phyloP scores from a whole-genome alignment of 106 monocot genomes.

The Phalaenopsis equestris region DNA sequence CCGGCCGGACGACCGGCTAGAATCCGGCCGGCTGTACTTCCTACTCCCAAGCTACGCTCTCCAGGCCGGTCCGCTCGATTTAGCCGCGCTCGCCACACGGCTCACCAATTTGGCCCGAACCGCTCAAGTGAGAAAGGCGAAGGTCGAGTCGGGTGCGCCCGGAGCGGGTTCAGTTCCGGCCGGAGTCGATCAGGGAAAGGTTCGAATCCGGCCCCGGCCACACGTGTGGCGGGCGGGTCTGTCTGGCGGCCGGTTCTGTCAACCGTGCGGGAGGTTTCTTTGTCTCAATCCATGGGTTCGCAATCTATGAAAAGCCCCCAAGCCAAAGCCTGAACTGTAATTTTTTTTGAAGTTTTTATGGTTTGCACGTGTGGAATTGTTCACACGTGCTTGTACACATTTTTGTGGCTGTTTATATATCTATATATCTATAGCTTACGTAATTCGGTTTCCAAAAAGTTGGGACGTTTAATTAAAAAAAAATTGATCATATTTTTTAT shows the following conservation, averaged over 20 bases:
- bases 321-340: background rate
- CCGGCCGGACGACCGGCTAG: constrained; percentile 35
- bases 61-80: constrained; percentile 29
- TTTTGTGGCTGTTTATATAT: background rate
- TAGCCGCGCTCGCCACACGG: constrained; percentile 40
- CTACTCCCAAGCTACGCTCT: constrained; percentile 53
- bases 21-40: constrained; percentile 69
- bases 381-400: background rate
- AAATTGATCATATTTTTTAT: no score
- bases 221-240: constrained; percentile 59
- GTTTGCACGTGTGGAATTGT: background rate
- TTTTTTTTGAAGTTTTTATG: background rate
- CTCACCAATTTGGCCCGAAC: constrained; percentile 31
- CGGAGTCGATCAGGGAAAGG: background rate
- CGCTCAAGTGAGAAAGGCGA: constrained; percentile 4
- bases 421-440: no score
- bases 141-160: background rate
- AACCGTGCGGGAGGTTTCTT: constrained; percentile 58
- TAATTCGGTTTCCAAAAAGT: no score
- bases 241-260: constrained; percentile 77
- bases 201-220: background rate
- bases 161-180: background rate
- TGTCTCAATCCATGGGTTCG: constrained; percentile 22
- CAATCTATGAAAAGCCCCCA: constrained; percentile 7
- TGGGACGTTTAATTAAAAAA: no score